phyloP scores from a whole-genome alignment of 768 basidiomycete species.

The Suillus weaverae region DNA sequence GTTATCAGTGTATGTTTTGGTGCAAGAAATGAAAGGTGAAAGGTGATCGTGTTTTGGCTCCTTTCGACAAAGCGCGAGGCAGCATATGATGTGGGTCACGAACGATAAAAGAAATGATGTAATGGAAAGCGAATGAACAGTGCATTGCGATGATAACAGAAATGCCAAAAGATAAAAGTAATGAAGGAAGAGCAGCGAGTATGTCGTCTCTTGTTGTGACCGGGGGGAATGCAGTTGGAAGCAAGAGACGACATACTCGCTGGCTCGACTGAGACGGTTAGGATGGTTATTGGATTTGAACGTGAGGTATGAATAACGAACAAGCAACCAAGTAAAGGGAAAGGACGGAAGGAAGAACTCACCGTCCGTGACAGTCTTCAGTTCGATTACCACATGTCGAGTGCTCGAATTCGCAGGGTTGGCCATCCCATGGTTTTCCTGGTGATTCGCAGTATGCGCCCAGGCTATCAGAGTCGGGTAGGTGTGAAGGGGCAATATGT shows the following conservation, averaged over 20 bases:
- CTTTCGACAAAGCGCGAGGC: neutral
- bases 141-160: neutral
- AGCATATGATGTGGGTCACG: neutral
- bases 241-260: no score
- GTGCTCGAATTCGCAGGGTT: slow-evolving; percentile 64
- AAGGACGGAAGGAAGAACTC: slow-evolving; percentile 12
- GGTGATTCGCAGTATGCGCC: slow-evolving; percentile 81
- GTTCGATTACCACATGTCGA: slow-evolving; percentile 75
- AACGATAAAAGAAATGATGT: neutral
- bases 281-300: neutral
- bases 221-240: no score
- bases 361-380: slow-evolving; percentile 73
- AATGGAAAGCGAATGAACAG: neutral
- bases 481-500: neutral
- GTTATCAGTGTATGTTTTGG: neutral
- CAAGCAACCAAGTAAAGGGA: neutral
- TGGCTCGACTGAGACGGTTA: neutral
- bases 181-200: neutral
- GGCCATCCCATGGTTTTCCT: slow-evolving; percentile 65
- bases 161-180: neutral
- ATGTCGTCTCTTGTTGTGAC: neutral
- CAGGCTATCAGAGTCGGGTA: slow-evolving; percentile 35
- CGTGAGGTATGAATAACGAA: neutral
- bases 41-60: neutral
- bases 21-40: neutral